Base-by-base conservation (phyloP, 768 basidiomycete genomes). In the Auriculariales sp. region DNA sequence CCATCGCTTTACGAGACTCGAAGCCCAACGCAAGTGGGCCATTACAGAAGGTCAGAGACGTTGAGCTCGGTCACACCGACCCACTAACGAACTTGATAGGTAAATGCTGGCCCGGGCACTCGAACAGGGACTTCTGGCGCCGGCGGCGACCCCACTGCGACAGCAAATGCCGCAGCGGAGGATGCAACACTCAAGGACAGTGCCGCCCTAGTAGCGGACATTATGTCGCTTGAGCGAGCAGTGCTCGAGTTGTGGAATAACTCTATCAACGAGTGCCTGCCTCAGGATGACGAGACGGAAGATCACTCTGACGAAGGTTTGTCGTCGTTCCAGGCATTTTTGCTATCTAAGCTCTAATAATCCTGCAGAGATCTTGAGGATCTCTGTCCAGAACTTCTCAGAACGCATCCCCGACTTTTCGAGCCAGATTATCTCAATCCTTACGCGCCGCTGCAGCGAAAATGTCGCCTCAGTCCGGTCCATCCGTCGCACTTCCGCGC, bases 401-500 rank as follows among this genome's bases (percentile, higher is more conserved):
- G 61, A 70, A 2, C 60, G 81, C n/a, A 66, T 79, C n/a, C 68
- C 74, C 12, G 68, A 76, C 2, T 63, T 86, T 51, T 74, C 79
- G 4, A 69, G 61, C 25, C 81, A 86, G 49, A 75, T 94, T 49
- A 62, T 84, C 24, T 59, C 68, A 10, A 80, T 94, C 48, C 68
- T 98, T 25, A 77, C 77, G 15, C 75, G 77, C 52, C 78, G 89
- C n/a, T 90, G 85, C 55, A 83, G 79, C 53, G 93, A 95, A 55
- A 78, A 81, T 6, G 74, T 98, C 36, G 75, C 82, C 28, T 79
- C 84, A 12, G 86, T 97, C 51, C 76, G 87, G 45, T 83, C 86
- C 0, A 86, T 97, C 58, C 90, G 1, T 82, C 85, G 0, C 92
- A 97, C 57, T 87, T 93, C 57, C 75, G 93, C 48, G 87, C 87